phyloP scores from a whole-genome alignment of 2,329 filamentous ascomycete species.

The Macrophomina tecta region DNA sequence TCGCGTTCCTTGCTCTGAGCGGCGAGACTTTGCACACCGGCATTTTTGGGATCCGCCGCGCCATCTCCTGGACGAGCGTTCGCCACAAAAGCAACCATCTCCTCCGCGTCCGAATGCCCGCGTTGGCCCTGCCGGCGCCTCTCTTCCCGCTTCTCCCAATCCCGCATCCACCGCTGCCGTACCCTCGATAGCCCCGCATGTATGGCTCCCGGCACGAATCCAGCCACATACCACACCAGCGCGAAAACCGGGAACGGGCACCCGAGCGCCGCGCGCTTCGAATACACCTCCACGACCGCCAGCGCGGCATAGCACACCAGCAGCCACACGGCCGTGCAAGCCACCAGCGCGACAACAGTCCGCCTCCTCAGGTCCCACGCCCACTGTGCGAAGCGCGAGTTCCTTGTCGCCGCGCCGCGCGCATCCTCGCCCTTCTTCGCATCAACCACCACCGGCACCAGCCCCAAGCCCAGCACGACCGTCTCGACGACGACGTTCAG shows the following conservation, averaged over 20 bases:
- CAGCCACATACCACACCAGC: constrained; percentile 36
- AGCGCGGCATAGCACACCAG: constrained; percentile 33
- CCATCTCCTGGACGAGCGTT: neutral
- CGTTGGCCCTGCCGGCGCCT: neutral
- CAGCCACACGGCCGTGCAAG: constrained; percentile 13
- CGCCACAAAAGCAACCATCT: neutral
- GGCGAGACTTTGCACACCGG: neutral
- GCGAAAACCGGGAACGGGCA: constrained; percentile 39
- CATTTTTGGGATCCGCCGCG: neutral
- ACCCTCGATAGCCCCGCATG: constrained; percentile 29
- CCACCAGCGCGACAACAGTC: neutral
- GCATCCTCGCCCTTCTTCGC: neutral
- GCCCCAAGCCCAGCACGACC: constrained; percentile 36
- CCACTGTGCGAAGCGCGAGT: constrained; percentile 28
- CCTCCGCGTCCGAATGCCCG: neutral
- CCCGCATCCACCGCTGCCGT: neutral
- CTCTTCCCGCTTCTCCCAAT: neutral
- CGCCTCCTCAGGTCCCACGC: constrained; percentile 24
- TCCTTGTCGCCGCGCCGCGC: constrained; percentile 8
- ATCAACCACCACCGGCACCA: constrained; percentile 31
- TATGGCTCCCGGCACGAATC: constrained; percentile 37
- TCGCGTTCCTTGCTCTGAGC: neutral
- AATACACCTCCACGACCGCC: constrained; percentile 39
- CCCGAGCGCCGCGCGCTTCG: constrained; percentile 40
- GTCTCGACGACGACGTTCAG: constrained; percentile 33